Percentiles rank a stretch among this genome's conserved stretches.
Conservation (phyloP, 805 yeast species). For the Ogataea ramenticola region DNA sequence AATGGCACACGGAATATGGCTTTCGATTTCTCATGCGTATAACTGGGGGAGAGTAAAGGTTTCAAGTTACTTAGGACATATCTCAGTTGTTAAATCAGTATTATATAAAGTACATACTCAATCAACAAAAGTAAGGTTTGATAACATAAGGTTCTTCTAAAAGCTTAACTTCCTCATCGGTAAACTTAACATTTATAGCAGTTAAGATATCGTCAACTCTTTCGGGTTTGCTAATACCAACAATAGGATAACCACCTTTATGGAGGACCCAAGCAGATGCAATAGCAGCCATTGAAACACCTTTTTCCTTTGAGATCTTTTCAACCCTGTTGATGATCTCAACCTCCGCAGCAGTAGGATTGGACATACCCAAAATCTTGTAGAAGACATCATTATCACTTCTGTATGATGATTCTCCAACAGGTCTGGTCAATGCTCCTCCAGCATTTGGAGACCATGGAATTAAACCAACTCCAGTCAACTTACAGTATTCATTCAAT, state of each 20-base stretch:
- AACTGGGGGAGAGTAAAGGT: too few relatives aligned
- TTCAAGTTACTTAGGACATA: too few relatives aligned
- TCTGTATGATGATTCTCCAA: not conserved
- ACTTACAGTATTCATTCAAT: conserved; percentile 46
- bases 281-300: conserved; percentile 45
- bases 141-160: conserved; percentile 27
- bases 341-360: conserved; percentile 18
- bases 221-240: conserved; percentile 41
- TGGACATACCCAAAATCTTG: not conserved
- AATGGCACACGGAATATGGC: too few relatives aligned
- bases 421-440: conserved; percentile 49
- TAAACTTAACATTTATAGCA: conserved; percentile 33
- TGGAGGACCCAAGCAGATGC: conserved; percentile 46
- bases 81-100: conserved; percentile 43
- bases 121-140: too few relatives aligned
- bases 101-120: conserved; percentile 23
- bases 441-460: conserved; percentile 59
- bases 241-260: conserved; percentile 48
- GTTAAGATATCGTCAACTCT: conserved; percentile 46
- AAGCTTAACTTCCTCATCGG: conserved; percentile 29
- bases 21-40: too few relatives aligned
- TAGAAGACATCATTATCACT: not conserved
- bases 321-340: conserved; percentile 46
- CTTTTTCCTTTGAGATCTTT: conserved; percentile 38
- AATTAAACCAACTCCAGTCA: conserved; percentile 44